Evolutionary conservation across 306 rosid genomes (phyloP).

Genomic region (Mimosa bimucronata): DNA sequence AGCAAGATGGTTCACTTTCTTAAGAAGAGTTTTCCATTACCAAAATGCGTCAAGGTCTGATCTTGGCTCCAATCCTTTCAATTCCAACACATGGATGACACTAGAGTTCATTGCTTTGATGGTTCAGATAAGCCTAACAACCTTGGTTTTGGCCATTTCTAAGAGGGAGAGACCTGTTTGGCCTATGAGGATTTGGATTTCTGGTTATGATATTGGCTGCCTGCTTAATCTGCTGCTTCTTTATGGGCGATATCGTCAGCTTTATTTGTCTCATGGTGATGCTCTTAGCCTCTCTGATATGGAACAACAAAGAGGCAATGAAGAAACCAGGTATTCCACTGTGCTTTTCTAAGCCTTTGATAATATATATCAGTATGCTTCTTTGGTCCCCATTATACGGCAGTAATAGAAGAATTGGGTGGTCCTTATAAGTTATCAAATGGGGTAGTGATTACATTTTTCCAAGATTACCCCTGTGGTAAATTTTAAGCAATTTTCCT

Average conservation of each 20-base stretch:
- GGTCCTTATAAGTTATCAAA: too few species aligned
- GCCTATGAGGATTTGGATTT: conserved; percentile 97
- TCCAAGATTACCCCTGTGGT: too few species aligned
- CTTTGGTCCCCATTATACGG: too few species aligned
- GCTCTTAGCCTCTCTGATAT: conserved; percentile 58
- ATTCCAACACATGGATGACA: conserved; percentile 86
- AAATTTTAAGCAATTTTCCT: too few species aligned
- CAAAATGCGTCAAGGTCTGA: conserved; percentile 89
- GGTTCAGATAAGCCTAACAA: conserved; percentile 62
- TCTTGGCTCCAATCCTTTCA: conserved; percentile 87
- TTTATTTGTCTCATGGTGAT: conserved; percentile 56
- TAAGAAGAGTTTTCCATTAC: conserved; percentile 93
- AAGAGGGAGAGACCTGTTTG: conserved; percentile 84
- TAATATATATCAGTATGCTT: too few species aligned
- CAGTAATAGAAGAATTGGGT: too few species aligned
- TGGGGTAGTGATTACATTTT: too few species aligned
- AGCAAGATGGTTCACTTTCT: conserved; percentile 89
- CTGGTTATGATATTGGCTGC: conserved; percentile 87
- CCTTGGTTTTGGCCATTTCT: conserved; percentile 64
- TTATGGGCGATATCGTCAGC: conserved; percentile 70
- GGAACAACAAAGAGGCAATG: conserved; percentile 72
- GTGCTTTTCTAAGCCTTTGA: conserved; percentile 18
- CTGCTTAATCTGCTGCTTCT: conserved; percentile 75
- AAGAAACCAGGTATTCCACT: conserved; percentile 78
- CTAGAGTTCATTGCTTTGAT: conserved; percentile 71